Evolutionary conservation across 2,329 filamentous ascomycete genomes (phyloP).

Genomic region (Sarocladium brachiariae): DNA sequence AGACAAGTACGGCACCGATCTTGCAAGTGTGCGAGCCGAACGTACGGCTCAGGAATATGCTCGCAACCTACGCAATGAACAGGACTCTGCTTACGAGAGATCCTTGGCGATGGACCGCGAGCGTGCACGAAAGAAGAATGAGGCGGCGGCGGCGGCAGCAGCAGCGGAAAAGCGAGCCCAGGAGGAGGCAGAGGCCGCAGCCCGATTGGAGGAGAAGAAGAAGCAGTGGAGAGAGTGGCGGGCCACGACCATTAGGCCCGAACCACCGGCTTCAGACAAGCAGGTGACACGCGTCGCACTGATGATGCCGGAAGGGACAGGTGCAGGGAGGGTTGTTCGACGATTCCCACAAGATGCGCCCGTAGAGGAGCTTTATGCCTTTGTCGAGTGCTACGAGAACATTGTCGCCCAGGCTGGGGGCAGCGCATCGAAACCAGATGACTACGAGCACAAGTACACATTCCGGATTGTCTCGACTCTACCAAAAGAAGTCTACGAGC

Average conservation of each 20-base stretch:
- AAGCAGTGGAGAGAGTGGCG: slow-evolving; percentile 79
- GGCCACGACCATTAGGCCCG: slow-evolving; percentile 55
- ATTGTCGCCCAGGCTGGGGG: slow-evolving; percentile 32
- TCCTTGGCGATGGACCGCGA: slow-evolving; percentile 84
- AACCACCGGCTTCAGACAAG: slow-evolving; percentile 57
- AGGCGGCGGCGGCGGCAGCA: slow-evolving; percentile 66
- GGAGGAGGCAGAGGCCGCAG: slow-evolving; percentile 56
- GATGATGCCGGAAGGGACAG: slow-evolving; percentile 52
- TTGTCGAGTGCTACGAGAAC: slow-evolving; percentile 82
- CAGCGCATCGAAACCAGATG: slow-evolving; percentile 46
- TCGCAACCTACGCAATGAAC: slow-evolving; percentile 75
- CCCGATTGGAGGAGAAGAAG: slow-evolving; percentile 34
- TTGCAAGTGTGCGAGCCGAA: slow-evolving; percentile 68
- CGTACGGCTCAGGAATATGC: slow-evolving; percentile 73
- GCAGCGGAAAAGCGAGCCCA: slow-evolving; percentile 57
- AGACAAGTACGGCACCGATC: slow-evolving; percentile 65
- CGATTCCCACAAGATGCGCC: slow-evolving; percentile 62
- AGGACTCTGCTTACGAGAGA: slow-evolving; percentile 90
- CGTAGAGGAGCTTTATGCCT: slow-evolving; percentile 89
- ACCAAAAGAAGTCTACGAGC: slow-evolving; percentile 73
- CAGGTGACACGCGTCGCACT: slow-evolving; percentile 66
- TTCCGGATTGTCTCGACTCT: slow-evolving; percentile 82
- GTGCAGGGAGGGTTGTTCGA: slow-evolving; percentile 68
- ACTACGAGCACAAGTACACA: slow-evolving; percentile 73
- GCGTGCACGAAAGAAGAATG: slow-evolving; percentile 66